phyloP scores from a whole-genome alignment of 2,329 filamentous ascomycete species.

The Cytospora mali region DNA sequence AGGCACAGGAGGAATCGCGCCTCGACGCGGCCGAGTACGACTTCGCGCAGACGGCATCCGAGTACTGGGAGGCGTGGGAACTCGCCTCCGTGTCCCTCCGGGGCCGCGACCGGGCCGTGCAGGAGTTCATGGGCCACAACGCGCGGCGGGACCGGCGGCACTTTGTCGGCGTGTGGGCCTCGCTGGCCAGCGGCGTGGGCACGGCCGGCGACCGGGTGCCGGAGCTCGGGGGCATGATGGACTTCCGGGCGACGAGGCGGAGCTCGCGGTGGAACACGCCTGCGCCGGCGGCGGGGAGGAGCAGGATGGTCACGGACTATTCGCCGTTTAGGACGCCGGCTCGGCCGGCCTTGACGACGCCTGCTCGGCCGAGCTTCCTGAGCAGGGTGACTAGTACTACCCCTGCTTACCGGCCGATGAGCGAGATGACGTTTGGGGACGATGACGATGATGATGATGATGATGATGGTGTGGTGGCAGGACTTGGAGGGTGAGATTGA shows the following conservation, averaged over 20 bases:
- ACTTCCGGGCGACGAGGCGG: slow-evolving; percentile 28
- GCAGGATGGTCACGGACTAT: slow-evolving; percentile 23
- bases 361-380: slow-evolving; percentile 22
- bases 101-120: slow-evolving; percentile 31
- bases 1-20: slow-evolving; percentile 30
- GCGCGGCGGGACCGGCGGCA: slow-evolving; percentile 30
- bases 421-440: slow-evolving; percentile 27
- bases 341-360: slow-evolving; percentile 10
- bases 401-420: slow-evolving; percentile 25
- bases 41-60: slow-evolving; percentile 30
- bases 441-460: slow-evolving; percentile 16
- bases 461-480: no score
- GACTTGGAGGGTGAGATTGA: neutral
- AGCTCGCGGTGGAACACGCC: slow-evolving; percentile 26
- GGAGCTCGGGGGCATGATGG: slow-evolving; percentile 23
- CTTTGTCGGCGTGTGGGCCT: slow-evolving; percentile 34
- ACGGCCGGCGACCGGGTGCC: slow-evolving; percentile 30
- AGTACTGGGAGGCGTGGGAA: slow-evolving; percentile 34
- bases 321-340: slow-evolving; percentile 26
- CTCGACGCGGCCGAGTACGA: slow-evolving; percentile 35
- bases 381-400: slow-evolving; percentile 22
- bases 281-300: slow-evolving; percentile 19
- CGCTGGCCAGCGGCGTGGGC: slow-evolving; percentile 20
- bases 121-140: slow-evolving; percentile 32
- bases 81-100: slow-evolving; percentile 33